These are phyloP conservation scores for Aspergillus novoparasiticus DNA, from an alignment of 2,329 filamentous ascomycete genomes.

Conservation along the genomic window DNA sequence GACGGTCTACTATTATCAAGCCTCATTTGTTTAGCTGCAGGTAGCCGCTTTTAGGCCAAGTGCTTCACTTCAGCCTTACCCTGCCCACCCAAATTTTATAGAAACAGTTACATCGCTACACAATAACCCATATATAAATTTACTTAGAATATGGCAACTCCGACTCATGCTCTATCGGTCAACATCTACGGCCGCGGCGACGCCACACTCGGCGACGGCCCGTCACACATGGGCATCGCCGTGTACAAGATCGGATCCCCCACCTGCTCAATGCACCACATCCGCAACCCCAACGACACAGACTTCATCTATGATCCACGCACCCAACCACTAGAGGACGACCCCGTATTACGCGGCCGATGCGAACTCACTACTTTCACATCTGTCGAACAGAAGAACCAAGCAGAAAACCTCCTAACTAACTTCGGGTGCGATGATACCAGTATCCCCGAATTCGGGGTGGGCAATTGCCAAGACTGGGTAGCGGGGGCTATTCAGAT, in stretches of 20 bases:
- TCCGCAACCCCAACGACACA: conserved; percentile 22
- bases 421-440: conserved; percentile 15
- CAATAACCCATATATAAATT: too few relatives aligned
- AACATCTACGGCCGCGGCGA: conserved; percentile 28
- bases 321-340: conserved; percentile 21
- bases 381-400: conserved; percentile 8
- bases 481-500: conserved; percentile 14
- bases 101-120: too few relatives aligned
- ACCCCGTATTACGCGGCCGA: conserved; percentile 21
- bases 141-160: too few relatives aligned
- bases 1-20: not conserved
- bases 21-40: not conserved
- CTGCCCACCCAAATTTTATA: too few relatives aligned
- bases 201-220: conserved; percentile 20
- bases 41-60: not conserved
- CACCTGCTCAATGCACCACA: conserved; percentile 26
- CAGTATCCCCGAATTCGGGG: conserved; percentile 23
- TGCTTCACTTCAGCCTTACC: not conserved
- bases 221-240: conserved; percentile 24
- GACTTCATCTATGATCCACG: conserved; percentile 25
- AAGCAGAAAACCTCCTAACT: conserved; percentile 6
- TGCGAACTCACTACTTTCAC: conserved; percentile 21
- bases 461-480: conserved; percentile 22
- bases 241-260: conserved; percentile 21
- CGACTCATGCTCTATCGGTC: conserved; percentile 4